Evolutionary conservation across 148 eudicot species (phyloP).

Genomic region (Rhododendron simsii): DNA sequence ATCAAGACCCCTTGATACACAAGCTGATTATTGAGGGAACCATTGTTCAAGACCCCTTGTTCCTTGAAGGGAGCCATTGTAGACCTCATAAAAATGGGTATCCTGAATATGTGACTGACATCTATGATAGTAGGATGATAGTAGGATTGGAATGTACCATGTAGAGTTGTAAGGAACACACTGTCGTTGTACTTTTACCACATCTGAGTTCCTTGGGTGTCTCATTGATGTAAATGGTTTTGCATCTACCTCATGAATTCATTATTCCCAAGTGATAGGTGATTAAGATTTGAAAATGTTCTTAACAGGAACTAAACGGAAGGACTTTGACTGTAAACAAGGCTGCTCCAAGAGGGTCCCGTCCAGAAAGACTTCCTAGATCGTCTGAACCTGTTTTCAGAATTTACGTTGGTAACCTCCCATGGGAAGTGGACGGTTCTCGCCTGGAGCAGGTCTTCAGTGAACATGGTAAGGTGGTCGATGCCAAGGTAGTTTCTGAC

Average conservation of each 20-base stretch:
- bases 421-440: conserved; percentile 66
- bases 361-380: conserved; percentile 56
- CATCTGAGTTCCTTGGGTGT: neutral
- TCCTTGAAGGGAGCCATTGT: neutral
- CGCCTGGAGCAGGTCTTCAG: conserved; percentile 70
- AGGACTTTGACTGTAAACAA: conserved; percentile 66
- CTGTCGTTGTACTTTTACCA: neutral
- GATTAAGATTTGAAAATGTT: neutral
- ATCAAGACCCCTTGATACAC: neutral
- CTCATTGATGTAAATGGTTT: neutral
- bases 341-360: conserved; percentile 86
- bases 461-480: conserved; percentile 58
- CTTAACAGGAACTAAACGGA: conserved; percentile 61
- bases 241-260: neutral
- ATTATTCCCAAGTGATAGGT: neutral
- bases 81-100: neutral
- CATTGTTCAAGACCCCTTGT: neutral
- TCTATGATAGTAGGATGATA: neutral
- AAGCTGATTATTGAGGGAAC: neutral
- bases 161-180: neutral
- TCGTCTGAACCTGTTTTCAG: conserved; percentile 42
- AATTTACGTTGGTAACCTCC: conserved; percentile 78
- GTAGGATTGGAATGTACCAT: neutral
- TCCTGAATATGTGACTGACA: neutral
- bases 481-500: conserved; percentile 62